A percentile compares a stretch with the other conserved stretches of the same genome.
phyloP scores from a whole-genome alignment of 2,329 filamentous ascomycete species.

The Cordyceps militaris region DNA sequence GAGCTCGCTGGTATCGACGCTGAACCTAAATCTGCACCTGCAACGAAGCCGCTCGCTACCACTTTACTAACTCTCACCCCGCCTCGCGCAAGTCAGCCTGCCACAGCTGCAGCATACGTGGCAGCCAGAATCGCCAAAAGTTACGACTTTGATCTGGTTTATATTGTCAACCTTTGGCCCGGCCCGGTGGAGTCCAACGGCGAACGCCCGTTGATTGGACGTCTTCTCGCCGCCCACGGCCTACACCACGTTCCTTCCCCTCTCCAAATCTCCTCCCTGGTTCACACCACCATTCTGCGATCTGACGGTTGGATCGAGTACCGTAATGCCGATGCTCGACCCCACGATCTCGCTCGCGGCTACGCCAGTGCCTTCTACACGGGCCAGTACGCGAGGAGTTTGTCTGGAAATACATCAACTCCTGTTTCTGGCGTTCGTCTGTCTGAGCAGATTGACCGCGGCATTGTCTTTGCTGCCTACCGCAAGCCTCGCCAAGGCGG shows the following conservation, averaged over 20 bases:
- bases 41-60: constrained; percentile 20
- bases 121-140: constrained; percentile 48
- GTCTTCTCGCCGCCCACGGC: constrained; percentile 49
- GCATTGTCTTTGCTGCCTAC: constrained; percentile 51
- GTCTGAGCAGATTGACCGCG: constrained; percentile 34
- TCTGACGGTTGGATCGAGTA: constrained; percentile 48
- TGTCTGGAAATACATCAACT: constrained; percentile 20
- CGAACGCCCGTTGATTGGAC: constrained; percentile 34
- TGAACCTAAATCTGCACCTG: constrained; percentile 18
- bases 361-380: constrained; percentile 49
- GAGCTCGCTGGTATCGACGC: constrained; percentile 17
- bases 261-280: constrained; percentile 42
- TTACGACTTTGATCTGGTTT: constrained; percentile 52
- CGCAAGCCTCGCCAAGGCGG: constrained; percentile 38
- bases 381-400: constrained; percentile 27
- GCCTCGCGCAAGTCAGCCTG: constrained; percentile 37
- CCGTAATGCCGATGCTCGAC: constrained; percentile 33
- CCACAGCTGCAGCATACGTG: constrained; percentile 44
- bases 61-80: constrained; percentile 38
- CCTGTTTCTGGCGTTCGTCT: constrained; percentile 20
- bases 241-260: constrained; percentile 43
- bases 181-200: constrained; percentile 14
- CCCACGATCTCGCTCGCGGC: constrained; percentile 42
- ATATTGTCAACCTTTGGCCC: constrained; percentile 54
- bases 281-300: constrained; percentile 44